A percentile compares a stretch with the other conserved stretches of the same genome.
Conservation (phyloP, 371 early-diverging fungal species). For the Conidiobolus incongruus region DNA sequence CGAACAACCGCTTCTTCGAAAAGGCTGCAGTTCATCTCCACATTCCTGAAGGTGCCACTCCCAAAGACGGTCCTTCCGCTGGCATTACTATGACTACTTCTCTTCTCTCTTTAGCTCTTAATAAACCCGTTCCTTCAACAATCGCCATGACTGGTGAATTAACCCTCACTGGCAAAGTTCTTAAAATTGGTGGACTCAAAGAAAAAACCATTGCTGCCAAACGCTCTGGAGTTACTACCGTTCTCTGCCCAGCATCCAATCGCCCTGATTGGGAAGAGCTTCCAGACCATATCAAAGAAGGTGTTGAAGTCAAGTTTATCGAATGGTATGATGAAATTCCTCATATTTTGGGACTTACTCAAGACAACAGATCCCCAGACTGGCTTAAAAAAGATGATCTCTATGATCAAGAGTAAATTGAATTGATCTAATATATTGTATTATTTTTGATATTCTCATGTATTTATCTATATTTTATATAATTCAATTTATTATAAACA, state of each 20-base stretch:
- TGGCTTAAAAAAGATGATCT: background rate
- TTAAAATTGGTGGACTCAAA: constrained; percentile 91
- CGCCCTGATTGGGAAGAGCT: constrained; percentile 87
- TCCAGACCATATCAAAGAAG: constrained; percentile 74
- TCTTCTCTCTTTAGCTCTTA: constrained; percentile 69
- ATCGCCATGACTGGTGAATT: constrained; percentile 97
- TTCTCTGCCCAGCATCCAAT: constrained; percentile 81
- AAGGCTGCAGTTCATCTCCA: constrained; percentile 80
- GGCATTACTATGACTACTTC: constrained; percentile 91
- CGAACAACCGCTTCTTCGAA: constrained; percentile 75
- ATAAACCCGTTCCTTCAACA: constrained; percentile 41
- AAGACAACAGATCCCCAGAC: background rate
- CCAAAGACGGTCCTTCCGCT: constrained; percentile 95
- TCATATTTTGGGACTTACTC: background rate
- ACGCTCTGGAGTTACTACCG: constrained; percentile 65
- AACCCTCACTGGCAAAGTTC: constrained; percentile 86
- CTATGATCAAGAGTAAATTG: too few relatives aligned
- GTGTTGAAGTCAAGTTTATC: constrained; percentile 62
- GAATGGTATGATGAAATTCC: constrained; percentile 45
- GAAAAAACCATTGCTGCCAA: constrained; percentile 96
- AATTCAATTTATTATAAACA: too few relatives aligned
- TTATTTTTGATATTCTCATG: too few relatives aligned
- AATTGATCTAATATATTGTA: too few relatives aligned
- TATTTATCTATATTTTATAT: too few relatives aligned
- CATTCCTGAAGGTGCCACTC: constrained; percentile 94